Evolutionary conservation across 495 filamentous ascomycete species (phyloP).

Genomic region (Glarea lozoyensis): DNA sequence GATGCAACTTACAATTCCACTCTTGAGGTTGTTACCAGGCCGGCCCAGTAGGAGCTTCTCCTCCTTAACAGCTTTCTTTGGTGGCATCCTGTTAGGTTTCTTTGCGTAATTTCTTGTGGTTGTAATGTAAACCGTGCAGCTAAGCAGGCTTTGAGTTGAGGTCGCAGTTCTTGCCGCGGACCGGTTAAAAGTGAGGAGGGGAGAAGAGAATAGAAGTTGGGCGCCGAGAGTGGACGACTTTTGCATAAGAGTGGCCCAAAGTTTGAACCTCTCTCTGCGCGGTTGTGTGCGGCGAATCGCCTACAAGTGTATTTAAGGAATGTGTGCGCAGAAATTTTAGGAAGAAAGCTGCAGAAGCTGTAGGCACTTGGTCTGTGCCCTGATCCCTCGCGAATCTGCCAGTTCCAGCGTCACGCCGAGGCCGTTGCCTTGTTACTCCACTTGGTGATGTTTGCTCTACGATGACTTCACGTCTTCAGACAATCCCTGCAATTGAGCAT

Average conservation of each 20-base stretch:
- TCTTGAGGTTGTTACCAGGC: slow-evolving; percentile 97
- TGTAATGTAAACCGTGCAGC: slow-evolving; percentile 22
- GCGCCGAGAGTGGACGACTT: slow-evolving; percentile 33
- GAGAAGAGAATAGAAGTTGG: slow-evolving; percentile 44
- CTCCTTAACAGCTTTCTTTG: slow-evolving; percentile 60
- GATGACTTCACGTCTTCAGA: no score
- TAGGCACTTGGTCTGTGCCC: no score
- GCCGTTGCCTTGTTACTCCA: no score
- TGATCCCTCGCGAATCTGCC: no score
- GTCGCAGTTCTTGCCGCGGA: slow-evolving; percentile 56
- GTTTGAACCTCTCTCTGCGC: slow-evolving; percentile 14
- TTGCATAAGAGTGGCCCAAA: slow-evolving; percentile 14
- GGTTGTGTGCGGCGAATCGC: slow-evolving; percentile 1
- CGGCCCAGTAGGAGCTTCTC: slow-evolving; percentile 85
- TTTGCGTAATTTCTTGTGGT: slow-evolving; percentile 27
- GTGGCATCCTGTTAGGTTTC: slow-evolving; percentile 53
- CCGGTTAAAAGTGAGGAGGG: slow-evolving; percentile 31
- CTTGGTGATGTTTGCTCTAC: no score
- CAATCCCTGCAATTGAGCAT: no score
- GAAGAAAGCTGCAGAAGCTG: no score
- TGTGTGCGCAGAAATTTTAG: not conserved
- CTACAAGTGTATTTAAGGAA: no score
- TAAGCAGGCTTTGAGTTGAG: slow-evolving; percentile 22
- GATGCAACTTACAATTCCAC: slow-evolving; percentile 97
- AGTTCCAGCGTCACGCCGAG: no score